Evolutionary conservation across 345 rosid species (phyloP), one percentile per base, ranked within the genome.

Genomic region (Balakata baccata): DNA sequence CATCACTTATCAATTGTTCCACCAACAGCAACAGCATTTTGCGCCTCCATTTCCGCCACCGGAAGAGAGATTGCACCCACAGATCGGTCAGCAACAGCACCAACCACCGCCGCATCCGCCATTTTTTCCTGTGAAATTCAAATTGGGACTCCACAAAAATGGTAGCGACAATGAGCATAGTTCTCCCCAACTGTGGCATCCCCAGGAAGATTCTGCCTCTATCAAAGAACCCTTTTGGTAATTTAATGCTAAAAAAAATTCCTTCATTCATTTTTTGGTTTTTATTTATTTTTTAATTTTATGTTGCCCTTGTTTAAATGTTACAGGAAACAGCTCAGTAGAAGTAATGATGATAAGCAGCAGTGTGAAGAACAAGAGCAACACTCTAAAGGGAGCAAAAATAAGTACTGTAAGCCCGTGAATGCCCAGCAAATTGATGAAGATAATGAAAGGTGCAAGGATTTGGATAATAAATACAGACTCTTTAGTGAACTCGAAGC

Each of bases 401-500:
- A 3, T 54, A 6, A 22, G 54, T 57, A 60, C 74, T 41, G 51
- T 60, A 54, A 25, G 17, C 41, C 45, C 18, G 59, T 62, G n/a
- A 37, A 14, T 11, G 13, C 29, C 23, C 53, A 61, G 47, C 46
- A 71, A 53, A 58, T 62, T 4, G 74, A 64, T 72, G 62, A 46
- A 41, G 62, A 38, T 50, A 59, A 58, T n/a, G 83, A 29, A 29
- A 29, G 34, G 34, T 29, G 34, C 34, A 29, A 29, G 34, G 34
- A 29, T 1, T 29, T 29, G 34, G 34, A 29, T 29, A 29, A 49
- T 62, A 83, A 79, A 70, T 76, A 37, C 64, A 53, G 72, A 56
- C 51, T 74, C 12, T 83, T 72, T 47, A 77, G 77, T 17, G 88
- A 83, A 76, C 86, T 85, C 37, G 86, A 83, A 71, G 88, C 82